These are phyloP conservation scores for Rhamnella rubrinervis DNA, from an alignment of 331 rosid species.

Conservation along the genomic window DNA sequence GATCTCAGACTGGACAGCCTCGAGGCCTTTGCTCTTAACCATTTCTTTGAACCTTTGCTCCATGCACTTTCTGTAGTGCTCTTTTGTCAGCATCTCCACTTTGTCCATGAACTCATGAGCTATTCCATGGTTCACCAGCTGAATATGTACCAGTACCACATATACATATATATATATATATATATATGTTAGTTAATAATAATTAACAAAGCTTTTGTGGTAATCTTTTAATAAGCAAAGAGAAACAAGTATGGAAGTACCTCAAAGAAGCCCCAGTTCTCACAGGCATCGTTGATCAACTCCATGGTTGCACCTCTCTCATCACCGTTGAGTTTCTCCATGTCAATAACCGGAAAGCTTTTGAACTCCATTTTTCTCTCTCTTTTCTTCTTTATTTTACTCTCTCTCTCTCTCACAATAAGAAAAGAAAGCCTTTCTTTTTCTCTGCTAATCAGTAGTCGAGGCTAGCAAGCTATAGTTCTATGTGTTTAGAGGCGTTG, in stretches of 20 bases:
- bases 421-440: not conserved
- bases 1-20: constrained; percentile 55
- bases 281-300: constrained; percentile 76
- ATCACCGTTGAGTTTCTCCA: constrained; percentile 64
- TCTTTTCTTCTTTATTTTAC: constrained; percentile 10
- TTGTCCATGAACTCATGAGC: constrained; percentile 72
- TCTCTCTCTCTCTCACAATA: constrained; percentile 10
- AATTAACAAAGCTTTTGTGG: no score
- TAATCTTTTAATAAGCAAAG: no score
- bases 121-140: constrained; percentile 92
- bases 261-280: constrained; percentile 99
- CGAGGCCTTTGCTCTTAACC: constrained; percentile 68
- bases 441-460: constrained; percentile 14
- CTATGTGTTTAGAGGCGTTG: not conserved
- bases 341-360: constrained; percentile 71
- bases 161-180: not conserved
- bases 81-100: constrained; percentile 80
- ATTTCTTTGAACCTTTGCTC: constrained; percentile 80
- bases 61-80: constrained; percentile 83
- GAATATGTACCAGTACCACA: not conserved
- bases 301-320: constrained; percentile 66
- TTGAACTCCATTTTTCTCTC: constrained; percentile 33
- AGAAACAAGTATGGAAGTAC: constrained; percentile 23
- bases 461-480: constrained; percentile 14
- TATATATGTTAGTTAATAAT: not conserved